Conservation (phyloP, 371 early-diverging fungal genomes). For the Mortierella sp. region DNA sequence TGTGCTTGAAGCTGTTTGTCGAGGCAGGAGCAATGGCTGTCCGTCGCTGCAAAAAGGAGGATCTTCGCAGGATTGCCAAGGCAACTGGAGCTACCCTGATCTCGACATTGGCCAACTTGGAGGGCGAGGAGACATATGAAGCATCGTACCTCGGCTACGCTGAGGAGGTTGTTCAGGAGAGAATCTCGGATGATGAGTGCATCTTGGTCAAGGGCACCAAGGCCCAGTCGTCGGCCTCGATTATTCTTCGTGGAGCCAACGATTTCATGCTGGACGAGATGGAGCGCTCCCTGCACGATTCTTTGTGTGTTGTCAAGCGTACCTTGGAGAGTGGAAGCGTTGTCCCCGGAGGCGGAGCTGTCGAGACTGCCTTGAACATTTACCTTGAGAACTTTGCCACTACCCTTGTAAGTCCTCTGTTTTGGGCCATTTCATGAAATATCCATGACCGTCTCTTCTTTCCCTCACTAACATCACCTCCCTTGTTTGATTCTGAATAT, state of each 20-base stretch:
- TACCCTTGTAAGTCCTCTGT: slow-evolving; percentile 71
- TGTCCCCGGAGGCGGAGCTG: slow-evolving; percentile 99
- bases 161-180: slow-evolving; percentile 96
- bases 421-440: background rate
- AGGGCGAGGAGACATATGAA: slow-evolving; percentile 98
- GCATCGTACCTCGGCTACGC: slow-evolving; percentile 93
- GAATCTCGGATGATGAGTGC: slow-evolving; percentile 98
- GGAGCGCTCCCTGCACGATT: slow-evolving; percentile 99
- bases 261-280: slow-evolving; percentile 99
- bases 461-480: background rate
- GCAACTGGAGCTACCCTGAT: slow-evolving; percentile 96
- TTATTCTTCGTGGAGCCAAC: slow-evolving; percentile 99
- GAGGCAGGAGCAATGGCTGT: slow-evolving; percentile 97
- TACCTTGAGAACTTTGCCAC: slow-evolving; percentile 99
- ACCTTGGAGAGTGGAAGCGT: slow-evolving; percentile 98
- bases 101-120: slow-evolving; percentile 97
- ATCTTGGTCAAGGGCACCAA: slow-evolving; percentile 97
- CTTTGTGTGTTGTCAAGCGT: slow-evolving; percentile 98
- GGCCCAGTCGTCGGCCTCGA: slow-evolving; percentile 90
- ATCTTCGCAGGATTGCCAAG: slow-evolving; percentile 97
- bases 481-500: background rate
- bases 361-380: slow-evolving; percentile 98
- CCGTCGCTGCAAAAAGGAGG: slow-evolving; percentile 97
- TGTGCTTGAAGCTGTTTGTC: slow-evolving; percentile 98
- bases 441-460: background rate